Percentiles rank a stretch among this genome's conserved stretches.
Evolutionary conservation across 345 rosid genomes (phyloP).

Genomic region (Populus tremula): DNA sequence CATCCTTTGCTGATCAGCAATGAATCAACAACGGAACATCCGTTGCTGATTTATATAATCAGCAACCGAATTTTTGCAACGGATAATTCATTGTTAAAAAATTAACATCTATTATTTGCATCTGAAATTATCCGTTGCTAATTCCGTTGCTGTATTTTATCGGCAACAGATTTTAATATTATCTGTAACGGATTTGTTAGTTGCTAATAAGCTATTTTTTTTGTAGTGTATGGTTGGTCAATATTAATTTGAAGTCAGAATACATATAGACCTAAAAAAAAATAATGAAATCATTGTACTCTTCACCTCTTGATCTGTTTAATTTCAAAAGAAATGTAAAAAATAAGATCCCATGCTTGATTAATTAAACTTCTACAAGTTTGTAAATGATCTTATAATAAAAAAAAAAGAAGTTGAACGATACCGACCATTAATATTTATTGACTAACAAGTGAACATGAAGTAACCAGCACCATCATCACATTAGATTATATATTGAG

Average conservation of each 20-base stretch:
- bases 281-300: background rate
- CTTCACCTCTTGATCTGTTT: background rate
- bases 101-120: too few species aligned
- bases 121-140: too few species aligned
- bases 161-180: too few species aligned
- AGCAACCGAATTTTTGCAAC: too few species aligned
- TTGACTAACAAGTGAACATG: background rate
- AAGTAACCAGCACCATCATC: background rate
- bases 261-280: background rate
- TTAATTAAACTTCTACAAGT: background rate
- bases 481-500: background rate
- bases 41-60: too few species aligned
- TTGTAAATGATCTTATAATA: background rate
- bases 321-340: background rate
- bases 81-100: too few species aligned
- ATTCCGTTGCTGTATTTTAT: too few species aligned
- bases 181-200: too few species aligned
- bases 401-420: background rate
- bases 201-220: too few species aligned
- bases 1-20: too few species aligned
- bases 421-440: background rate
- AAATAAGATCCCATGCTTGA: too few species aligned
- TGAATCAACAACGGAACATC: too few species aligned
- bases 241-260: background rate
- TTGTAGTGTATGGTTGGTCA: background rate